phyloP scores from a whole-genome alignment of 2,329 filamentous ascomycete species.

The Trichoderma aggressivum region DNA sequence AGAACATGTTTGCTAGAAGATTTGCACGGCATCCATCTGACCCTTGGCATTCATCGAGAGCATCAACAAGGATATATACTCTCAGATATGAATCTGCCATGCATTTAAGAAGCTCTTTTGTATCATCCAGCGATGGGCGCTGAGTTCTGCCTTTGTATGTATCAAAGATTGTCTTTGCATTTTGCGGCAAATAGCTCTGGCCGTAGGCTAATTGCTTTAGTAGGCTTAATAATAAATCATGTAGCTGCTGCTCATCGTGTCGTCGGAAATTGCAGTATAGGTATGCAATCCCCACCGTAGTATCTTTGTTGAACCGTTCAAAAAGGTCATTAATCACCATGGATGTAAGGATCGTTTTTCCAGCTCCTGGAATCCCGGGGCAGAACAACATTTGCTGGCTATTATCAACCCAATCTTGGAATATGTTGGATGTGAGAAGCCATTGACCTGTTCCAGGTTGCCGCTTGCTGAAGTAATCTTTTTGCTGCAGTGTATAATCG shows the following conservation, averaged over 20 bases:
- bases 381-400: background rate
- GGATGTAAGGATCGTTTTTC: background rate
- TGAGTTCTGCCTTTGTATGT: fast-evolving
- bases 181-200: background rate
- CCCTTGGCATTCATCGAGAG: background rate
- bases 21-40: background rate
- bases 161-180: background rate
- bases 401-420: background rate
- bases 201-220: background rate
- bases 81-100: background rate
- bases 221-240: background rate
- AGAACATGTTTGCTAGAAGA: background rate
- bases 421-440: background rate
- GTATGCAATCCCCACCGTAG: background rate
- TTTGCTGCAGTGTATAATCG: background rate
- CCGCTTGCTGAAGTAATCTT: background rate
- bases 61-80: slow-evolving; percentile 4
- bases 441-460: background rate
- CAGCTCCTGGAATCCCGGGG: background rate
- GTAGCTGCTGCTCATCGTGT: background rate
- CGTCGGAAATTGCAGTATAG: background rate
- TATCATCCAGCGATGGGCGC: background rate
- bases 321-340: background rate
- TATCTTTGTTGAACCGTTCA: background rate
- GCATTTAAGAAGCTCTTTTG: background rate